Evolutionary conservation across 1,284 basidiomycete species (phyloP).

Genomic region (Bjerkandera adusta): DNA sequence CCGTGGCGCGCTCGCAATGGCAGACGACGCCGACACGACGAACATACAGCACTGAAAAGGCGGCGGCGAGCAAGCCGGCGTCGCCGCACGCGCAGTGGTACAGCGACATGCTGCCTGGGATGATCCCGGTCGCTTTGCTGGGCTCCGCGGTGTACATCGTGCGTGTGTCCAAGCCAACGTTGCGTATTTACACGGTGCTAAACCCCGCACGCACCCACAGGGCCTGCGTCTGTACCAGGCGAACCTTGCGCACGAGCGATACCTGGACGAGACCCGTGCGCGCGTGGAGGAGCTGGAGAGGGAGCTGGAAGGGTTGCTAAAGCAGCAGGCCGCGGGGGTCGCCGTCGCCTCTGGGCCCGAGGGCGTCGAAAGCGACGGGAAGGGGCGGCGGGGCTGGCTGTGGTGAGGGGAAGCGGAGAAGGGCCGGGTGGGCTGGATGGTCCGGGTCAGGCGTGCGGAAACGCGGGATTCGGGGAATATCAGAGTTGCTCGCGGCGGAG

Average conservation of each 20-base stretch:
- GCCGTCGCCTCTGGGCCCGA: too few species aligned
- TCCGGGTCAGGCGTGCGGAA: too few species aligned
- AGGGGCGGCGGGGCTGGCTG: too few species aligned
- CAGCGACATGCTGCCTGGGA: slow-evolving; percentile 63
- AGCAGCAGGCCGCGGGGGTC: not conserved
- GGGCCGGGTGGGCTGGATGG: too few species aligned
- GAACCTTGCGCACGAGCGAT: slow-evolving; percentile 66
- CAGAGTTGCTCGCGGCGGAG: too few species aligned
- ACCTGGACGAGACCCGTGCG: slow-evolving; percentile 55
- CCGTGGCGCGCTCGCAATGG: slow-evolving; percentile 5
- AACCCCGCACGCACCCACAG: slow-evolving; percentile 32
- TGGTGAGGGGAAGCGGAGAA: too few species aligned
- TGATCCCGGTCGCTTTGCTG: slow-evolving; percentile 73
- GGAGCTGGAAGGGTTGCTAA: slow-evolving; percentile 45
- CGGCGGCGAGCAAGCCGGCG: slow-evolving; percentile 17
- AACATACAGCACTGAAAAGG: slow-evolving; percentile 11
- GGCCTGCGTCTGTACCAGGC: slow-evolving; percentile 61
- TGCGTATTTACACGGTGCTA: slow-evolving; percentile 9
- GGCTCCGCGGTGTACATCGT: slow-evolving; percentile 78
- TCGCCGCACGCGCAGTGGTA: slow-evolving; percentile 66
- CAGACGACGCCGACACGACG: slow-evolving; percentile 6
- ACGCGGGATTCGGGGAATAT: too few species aligned
- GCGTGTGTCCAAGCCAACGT: slow-evolving; percentile 29
- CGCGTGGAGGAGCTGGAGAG: slow-evolving; percentile 55
- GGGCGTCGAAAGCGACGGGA: too few species aligned